Evolutionary conservation across 2,329 filamentous ascomycete species (phyloP), one percentile per base, ranked within the genome.

Genomic region (Claviceps sp.): DNA sequence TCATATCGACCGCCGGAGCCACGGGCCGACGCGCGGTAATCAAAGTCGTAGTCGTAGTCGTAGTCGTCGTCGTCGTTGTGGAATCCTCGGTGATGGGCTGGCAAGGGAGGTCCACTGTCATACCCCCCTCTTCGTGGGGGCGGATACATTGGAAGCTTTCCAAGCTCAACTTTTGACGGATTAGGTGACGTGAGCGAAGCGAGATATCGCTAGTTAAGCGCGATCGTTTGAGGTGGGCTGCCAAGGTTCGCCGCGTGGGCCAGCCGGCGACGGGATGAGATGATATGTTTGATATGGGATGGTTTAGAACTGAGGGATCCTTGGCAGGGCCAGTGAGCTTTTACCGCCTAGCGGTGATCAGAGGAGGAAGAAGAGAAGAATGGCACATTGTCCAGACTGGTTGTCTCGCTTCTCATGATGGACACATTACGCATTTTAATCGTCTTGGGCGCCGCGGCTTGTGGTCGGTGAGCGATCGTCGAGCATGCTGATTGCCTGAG

Each of bases 51-150:
- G n/a, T 46, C 30, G 18, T 22, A 37, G 37, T 44, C 42, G 22
- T 53, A 26, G 18, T 38, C 26, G 37, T 44, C 42, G 22, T 53
- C 37, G 18, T 38, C 26, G 37, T 6, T 20, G 47, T 50, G 4
- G 22, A 20, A n/a, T 34, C 37, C 30, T 30, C n/a, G 30, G 20
- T n/a, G 16, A n/a, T 30, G 16, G 13, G 43, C 48, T 44, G 44
- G 52, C 47, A 24, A 34, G 11, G 52, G 44, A 22, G 52, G 48
- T 22, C 44, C 44, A 22, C 48, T 53, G 47, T 50, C 38, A 44
- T 22, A 48, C 48, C 52, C 42, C 48, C 52, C 42, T 37, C 42
- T 42, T 26, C 47, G 47, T 43, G 47, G 42, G 22, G n/a, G 43
- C 24, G 18, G 13, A 24, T 30, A 14, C 43, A 45, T 45, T 34